A percentile compares a stretch with the other conserved stretches of the same genome.
Conservation (phyloP, 331 rosid species). For the Acacia pycnantha region DNA sequence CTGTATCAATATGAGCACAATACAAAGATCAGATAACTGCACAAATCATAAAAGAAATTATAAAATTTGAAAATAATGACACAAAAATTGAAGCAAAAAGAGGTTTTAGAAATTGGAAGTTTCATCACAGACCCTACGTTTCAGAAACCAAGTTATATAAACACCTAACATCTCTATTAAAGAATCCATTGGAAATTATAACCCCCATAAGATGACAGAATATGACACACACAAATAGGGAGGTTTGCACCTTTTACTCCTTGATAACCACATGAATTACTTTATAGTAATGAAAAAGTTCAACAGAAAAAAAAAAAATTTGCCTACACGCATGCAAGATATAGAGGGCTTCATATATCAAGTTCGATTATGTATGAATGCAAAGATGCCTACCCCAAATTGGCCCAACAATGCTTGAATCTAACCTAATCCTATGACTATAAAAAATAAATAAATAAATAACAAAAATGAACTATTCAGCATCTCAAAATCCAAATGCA, state of each 20-base stretch:
- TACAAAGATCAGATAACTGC: not conserved
- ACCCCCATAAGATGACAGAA: not conserved
- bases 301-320: not conserved
- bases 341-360: not conserved
- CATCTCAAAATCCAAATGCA: not conserved
- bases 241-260: not conserved
- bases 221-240: not conserved
- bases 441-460: too few species aligned
- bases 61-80: not conserved
- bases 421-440: too few species aligned
- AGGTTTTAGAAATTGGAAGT: not conserved
- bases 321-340: not conserved
- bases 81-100: not conserved
- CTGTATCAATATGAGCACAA: not conserved
- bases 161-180: not conserved
- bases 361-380: too few species aligned
- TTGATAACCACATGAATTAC: not conserved
- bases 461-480: not conserved
- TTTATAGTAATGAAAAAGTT: not conserved
- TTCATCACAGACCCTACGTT: not conserved
- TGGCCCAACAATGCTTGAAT: too few species aligned
- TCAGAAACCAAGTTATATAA: not conserved
- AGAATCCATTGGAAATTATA: not conserved
- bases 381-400: too few species aligned
- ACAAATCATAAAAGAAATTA: not conserved